Conservation (phyloP, 192 early-diverging fungal genomes). For the Mortierella antarctica region DNA sequence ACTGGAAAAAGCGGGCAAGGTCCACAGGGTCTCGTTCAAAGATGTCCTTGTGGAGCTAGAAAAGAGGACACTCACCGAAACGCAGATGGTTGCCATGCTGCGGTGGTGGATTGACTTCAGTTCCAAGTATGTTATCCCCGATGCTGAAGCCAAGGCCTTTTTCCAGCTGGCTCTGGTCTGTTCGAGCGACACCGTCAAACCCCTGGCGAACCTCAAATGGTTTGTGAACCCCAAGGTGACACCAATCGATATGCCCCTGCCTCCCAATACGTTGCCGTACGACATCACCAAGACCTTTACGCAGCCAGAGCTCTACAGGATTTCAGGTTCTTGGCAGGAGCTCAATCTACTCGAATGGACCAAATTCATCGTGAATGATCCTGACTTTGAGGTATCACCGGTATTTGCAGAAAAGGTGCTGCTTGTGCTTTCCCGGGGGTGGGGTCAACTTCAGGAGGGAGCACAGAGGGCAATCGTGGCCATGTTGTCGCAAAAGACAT, state of each 20-base stretch:
- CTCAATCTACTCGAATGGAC: conserved; percentile 74
- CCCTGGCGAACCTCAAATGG: conserved; percentile 64
- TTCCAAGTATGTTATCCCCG: conserved; percentile 42
- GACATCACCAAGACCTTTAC: conserved; percentile 73
- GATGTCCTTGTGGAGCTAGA: conserved; percentile 78
- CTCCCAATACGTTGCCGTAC: conserved; percentile 69
- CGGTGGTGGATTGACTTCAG: conserved; percentile 80
- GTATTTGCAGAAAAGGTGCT: conserved; percentile 78
- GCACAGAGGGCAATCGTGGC: conserved; percentile 35
- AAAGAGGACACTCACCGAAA: conserved; percentile 59
- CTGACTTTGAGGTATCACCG: conserved; percentile 61
- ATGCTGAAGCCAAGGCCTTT: conserved; percentile 52
- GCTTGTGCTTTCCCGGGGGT: conserved; percentile 62
- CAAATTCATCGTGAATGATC: conserved; percentile 56
- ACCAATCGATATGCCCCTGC: conserved; percentile 70
- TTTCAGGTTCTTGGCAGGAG: conserved; percentile 66
- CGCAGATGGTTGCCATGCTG: conserved; percentile 74
- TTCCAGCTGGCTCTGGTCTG: conserved; percentile 61
- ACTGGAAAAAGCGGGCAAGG: conserved; percentile 54
- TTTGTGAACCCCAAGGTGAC: conserved; percentile 76
- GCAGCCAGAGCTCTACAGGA: conserved; percentile 63
- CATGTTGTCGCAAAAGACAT: conserved; percentile 57
- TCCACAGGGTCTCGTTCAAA: conserved; percentile 63
- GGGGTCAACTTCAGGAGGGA: conserved; percentile 39
- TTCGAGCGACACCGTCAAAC: conserved; percentile 48